phyloP scores from a whole-genome alignment of 73 alveolate genomes.

The Paramecium bursaria region DNA sequence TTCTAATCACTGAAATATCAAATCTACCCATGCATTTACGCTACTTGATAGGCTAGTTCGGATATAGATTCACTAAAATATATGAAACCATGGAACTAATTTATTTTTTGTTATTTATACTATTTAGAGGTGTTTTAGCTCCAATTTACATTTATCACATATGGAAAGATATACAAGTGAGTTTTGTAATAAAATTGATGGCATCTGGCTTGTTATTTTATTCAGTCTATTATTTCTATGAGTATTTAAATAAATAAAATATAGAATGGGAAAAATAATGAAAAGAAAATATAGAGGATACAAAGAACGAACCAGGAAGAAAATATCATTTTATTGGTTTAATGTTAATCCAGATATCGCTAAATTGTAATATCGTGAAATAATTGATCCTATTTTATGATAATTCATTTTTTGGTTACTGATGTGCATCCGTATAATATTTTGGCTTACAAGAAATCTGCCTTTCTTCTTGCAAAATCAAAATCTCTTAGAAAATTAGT shows the following conservation, averaged over 20 bases:
- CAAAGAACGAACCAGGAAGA: constrained; percentile 37
- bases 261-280: constrained; percentile 19
- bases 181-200: neutral
- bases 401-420: too few relatives aligned
- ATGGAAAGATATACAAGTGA: constrained; percentile 17
- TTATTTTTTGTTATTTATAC: constrained; percentile 14
- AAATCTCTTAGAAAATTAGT: constrained; percentile 42
- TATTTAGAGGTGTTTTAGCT: constrained; percentile 46
- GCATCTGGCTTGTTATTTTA: constrained; percentile 29
- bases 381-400: constrained; percentile 45
- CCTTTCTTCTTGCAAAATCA: constrained; percentile 37
- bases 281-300: constrained; percentile 6
- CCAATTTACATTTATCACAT: constrained; percentile 4
- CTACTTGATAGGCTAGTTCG: constrained; percentile 14
- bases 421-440: constrained; percentile 48
- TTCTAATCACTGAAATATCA: constrained; percentile 28
- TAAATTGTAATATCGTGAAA: neutral
- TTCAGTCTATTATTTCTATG: constrained; percentile 27
- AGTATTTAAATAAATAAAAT: neutral
- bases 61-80: constrained; percentile 2
- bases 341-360: neutral
- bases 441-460: constrained; percentile 4
- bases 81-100: constrained; percentile 43
- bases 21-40: constrained; percentile 58
- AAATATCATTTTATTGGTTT: constrained; percentile 28